phyloP scores from a whole-genome alignment of 2,329 filamentous ascomycete species.

The Colletotrichum chrysophilum region DNA sequence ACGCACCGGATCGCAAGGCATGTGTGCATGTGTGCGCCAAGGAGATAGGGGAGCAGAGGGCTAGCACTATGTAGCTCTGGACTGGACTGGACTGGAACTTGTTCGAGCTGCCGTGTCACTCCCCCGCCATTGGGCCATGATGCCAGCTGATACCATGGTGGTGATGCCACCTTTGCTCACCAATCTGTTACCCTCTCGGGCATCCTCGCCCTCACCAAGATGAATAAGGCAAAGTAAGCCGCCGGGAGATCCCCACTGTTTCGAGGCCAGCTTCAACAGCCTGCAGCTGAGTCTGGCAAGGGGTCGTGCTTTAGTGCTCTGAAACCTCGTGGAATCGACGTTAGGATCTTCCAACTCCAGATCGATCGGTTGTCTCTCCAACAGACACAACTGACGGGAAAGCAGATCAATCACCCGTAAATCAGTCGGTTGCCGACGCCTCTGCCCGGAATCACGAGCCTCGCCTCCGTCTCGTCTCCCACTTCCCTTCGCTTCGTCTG shows the following conservation, averaged over 20 bases:
- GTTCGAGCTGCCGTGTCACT: background rate
- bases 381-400: background rate
- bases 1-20: background rate
- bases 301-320: background rate
- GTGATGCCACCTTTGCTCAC: background rate
- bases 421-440: background rate
- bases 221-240: background rate
- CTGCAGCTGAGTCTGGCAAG: background rate
- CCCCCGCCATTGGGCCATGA: background rate
- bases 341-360: background rate
- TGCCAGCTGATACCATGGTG: background rate
- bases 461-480: background rate
- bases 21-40: background rate
- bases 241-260: background rate
- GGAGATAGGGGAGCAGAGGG: background rate
- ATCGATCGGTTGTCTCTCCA: slow-evolving; percentile 14
- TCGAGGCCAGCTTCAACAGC: background rate
- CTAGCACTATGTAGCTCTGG: background rate
- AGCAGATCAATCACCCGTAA: background rate
- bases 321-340: background rate
- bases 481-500: background rate
- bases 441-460: background rate
- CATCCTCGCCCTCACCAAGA: background rate
- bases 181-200: background rate
- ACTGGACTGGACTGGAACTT: background rate